Evolutionary conservation across 1,139 yeast species (phyloP), one percentile per base, ranked within the genome.

Genomic region (Diutina pseudorugosa): DNA sequence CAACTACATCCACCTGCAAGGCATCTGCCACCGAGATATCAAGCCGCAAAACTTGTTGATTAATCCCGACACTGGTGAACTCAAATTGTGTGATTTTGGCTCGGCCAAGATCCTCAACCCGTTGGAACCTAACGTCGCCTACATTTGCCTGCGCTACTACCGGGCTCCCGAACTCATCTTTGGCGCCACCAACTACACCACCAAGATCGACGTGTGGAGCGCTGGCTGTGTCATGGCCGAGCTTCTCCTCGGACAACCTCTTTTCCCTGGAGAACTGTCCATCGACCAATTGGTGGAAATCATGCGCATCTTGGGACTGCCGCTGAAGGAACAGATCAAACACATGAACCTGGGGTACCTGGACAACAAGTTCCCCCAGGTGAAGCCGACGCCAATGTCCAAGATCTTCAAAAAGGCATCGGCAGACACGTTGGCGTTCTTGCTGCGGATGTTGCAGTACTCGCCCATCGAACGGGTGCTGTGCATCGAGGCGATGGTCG

Each of bases 221-320:
- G 91, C 96, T 12, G 97, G 96, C 20, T 93, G 98, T 71, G 98
- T 93, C 42, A 90, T 93, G 89, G 98, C 98, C 4, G 98, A 93
- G 69, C 73, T 93, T 62, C 81, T 91, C 60, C 77, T 93, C 54
- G 98, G 98, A 9, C 97, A 90, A 66, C 98, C 98, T 5, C 74
- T 93, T 58, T 93, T 93, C 71, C 98, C 98, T 9, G 98, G 98
- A 52, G 98, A 93, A 67, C 84, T 93, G 55, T 98, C 98, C 51
- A 91, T 93, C 57, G 98, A 93, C 68, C 98, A 93, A 68, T 77
- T 93, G 63, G 98, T 93, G 25, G 98, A 93, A 68, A 93, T 93
- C 62, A 93, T 93, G 66, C 93, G 93, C 68, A 89, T 93, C 33
- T 75, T 93, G 64, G 98, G 98, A 12, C 93, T 98, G 1, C 98